Evolutionary conservation across 1,284 basidiomycete species (phyloP), one percentile per base, ranked within the genome.

Genomic region (Pseudozyma hubeiensis): DNA sequence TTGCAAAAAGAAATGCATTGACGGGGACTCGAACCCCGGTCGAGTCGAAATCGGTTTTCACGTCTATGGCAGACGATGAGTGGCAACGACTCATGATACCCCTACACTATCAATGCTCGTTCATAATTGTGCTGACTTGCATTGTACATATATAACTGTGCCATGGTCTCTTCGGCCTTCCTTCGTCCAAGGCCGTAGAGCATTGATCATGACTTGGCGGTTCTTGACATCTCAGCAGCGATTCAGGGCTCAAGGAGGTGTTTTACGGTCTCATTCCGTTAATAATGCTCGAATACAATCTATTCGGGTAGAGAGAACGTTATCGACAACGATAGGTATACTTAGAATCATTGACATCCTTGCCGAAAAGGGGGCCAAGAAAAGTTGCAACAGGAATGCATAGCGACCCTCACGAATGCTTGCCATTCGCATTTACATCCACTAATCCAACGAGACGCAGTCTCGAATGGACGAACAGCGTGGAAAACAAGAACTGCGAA

Each of bases 401-500:
- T 50, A 13, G 47, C 11, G 43, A 24, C 6, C 14, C 8, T 44
- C 40, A 59, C 5, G 43, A 51, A 29, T 53, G 58, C 53, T 53
- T 64, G 9, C 47, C 8, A 7, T 17, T 35, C 24, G 54, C 37
- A 3, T 44, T 41, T 5, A 54, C 39, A 47, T 71, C 63, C 24
- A 70, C 57, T 11, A 78, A 5, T 1, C 75, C 75, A 9, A 75
- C 69, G n/a, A 77, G 59, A 14, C 68, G 64, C 19, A 77, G 17
- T 5, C 61, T 45, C 10, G 70, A 79, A 40, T 75, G 78, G 10
- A 84, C 56, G 41, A 83, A 84, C 16, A 84, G 73, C 7, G 82
- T 81, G 31, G 80, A 75, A 43, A 81, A 83, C 34, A 80, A 62
- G 40, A 79, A 75, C 49, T 73, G 81, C 50, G 75, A 76, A 37